Conservation (phyloP, 257 asterid species). For the Solanum raphanifolium region DNA sequence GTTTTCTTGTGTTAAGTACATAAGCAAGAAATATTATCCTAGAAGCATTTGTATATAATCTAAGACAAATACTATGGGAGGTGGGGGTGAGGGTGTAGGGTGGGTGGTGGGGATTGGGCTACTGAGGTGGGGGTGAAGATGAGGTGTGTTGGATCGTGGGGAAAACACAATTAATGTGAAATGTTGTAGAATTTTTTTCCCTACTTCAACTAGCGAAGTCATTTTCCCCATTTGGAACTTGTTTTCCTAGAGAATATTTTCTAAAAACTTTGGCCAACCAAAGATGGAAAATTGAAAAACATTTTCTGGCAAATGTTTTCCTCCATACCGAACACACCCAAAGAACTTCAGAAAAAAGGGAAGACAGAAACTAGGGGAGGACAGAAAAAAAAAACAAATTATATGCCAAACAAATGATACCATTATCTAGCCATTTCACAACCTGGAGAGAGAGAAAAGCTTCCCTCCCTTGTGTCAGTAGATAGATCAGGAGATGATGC, state of each 20-base stretch:
- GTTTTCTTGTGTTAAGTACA: neutral
- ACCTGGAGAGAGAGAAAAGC: neutral
- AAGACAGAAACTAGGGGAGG: neutral
- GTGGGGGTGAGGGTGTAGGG: neutral
- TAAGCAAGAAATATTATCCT: neutral
- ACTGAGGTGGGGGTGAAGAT: neutral
- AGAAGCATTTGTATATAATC: neutral
- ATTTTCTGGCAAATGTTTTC: neutral
- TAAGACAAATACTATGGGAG: neutral
- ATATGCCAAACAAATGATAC: neutral
- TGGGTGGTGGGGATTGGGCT: neutral
- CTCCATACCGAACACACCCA: neutral
- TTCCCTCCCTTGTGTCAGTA: neutral
- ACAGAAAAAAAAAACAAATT: neutral
- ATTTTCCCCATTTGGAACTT: neutral
- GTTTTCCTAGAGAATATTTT: neutral
- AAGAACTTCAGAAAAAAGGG: neutral
- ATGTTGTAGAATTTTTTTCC: neutral
- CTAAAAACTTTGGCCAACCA: neutral
- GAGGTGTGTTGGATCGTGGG: neutral
- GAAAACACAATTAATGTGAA: neutral
- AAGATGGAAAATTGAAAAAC: neutral
- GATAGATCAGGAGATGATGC: neutral
- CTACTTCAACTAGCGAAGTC: neutral
- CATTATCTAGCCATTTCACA: neutral